phyloP scores from a whole-genome alignment of 2,329 filamentous ascomycete genomes.

The Trichoderma asperellum region DNA sequence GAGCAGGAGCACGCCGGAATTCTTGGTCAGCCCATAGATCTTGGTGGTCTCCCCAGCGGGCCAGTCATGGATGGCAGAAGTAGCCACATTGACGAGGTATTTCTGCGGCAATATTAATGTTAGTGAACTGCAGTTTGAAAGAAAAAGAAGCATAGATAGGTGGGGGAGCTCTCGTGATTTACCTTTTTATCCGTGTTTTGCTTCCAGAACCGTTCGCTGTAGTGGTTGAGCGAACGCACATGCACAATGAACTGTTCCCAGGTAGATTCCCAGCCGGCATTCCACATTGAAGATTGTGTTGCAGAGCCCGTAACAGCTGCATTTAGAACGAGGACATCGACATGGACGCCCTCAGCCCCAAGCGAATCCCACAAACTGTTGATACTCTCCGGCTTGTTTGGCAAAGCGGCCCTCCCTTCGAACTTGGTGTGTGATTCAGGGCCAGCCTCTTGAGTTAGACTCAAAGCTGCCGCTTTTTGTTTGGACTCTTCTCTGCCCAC shows the following conservation, averaged over 20 bases:
- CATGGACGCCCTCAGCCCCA: constrained; percentile 31
- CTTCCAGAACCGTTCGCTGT: constrained; percentile 33
- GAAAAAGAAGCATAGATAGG: not conserved
- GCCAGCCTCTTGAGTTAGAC: constrained; percentile 3
- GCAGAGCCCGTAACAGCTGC: constrained; percentile 28
- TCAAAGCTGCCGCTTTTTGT: not conserved
- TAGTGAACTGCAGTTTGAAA: not conserved
- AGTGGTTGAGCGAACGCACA: constrained; percentile 24
- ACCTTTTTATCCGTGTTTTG: constrained; percentile 33
- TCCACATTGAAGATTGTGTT: constrained; percentile 20
- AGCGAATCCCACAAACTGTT: constrained; percentile 40
- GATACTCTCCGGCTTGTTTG: constrained; percentile 34
- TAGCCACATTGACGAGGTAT: constrained; percentile 25
- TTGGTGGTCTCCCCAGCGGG: constrained; percentile 24
- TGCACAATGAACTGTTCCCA: constrained; percentile 29
- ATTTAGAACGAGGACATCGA: constrained; percentile 37
- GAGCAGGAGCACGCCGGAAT: constrained; percentile 39
- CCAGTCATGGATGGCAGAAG: constrained; percentile 34
- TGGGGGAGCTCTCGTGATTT: not conserved
- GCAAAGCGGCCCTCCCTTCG: constrained; percentile 30
- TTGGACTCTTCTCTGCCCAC: constrained; percentile 40
- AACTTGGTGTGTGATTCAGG: constrained; percentile 13
- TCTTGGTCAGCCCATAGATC: constrained; percentile 43
- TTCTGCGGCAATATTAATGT: constrained; percentile 6
- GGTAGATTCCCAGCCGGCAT: constrained; percentile 22